Evolutionary conservation across 108 stramenopile genomes (phyloP), one percentile per base, ranked within the genome.

Genomic region (Pseudonitzschia pungens): DNA sequence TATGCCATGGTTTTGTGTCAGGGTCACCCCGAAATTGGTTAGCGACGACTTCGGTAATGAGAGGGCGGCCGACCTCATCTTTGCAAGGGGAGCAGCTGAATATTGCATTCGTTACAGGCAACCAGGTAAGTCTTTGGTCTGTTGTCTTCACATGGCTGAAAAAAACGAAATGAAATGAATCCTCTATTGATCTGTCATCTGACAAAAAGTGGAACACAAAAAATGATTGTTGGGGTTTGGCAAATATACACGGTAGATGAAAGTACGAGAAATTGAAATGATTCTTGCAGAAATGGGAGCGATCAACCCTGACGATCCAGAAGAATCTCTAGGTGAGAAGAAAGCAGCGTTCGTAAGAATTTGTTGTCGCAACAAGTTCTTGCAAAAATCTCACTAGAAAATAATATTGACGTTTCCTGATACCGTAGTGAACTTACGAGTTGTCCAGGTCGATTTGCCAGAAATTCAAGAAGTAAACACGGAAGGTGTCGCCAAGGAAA

Each of bases 401-500:
- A 54, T n/a, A 57, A 73, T 14, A 71, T 83, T 12, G 79, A 51
- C 32, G 24, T 12, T 81, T 80, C 65, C 69, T 80, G 16, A 41
- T n/a, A n/a, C n/a, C n/a, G 6, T 15, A 67, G 88, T 93, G 22
- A 83, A 94, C 55, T 75, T 95, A 32, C 81, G 86, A 31, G 83
- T 92, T 41, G 66, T 92, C 27, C 74, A 86, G 31, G 92, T 92
- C 26, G 94, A 96, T 77, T 76, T 96, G 44, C 95, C 95, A 14
- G 95, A 96, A 80, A 89, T 93, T 51, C 95, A 96, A 89, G 89
- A 96, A 81, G 89, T 91, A 2, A 82, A 87, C 51, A 91, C 92
- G 27, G 85, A 87, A 70, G 91, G 87, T 18, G 89, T 95, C 73
- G 94, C 94, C 31, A 92, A 92, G 59, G 89, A 89, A 64, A 95